phyloP scores from a whole-genome alignment of 441 rosid genomes.

The Mallotus japonicus region DNA sequence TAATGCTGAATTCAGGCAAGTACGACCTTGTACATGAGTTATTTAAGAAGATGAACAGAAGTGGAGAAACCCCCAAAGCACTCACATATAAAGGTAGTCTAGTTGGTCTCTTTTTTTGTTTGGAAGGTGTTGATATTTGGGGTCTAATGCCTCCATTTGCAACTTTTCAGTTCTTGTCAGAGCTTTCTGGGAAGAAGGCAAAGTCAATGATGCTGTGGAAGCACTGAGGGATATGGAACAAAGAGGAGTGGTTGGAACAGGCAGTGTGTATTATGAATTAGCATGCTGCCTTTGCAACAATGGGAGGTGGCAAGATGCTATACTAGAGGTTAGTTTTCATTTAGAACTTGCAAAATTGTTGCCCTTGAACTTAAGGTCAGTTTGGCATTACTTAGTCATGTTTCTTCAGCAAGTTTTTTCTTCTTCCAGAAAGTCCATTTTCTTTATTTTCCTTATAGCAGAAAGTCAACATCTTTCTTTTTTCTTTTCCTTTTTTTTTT shows the following conservation, averaged over 20 bases:
- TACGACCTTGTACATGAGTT: constrained; percentile 66
- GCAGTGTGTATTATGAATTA: constrained; percentile 77
- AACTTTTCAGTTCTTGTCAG: constrained; percentile 71
- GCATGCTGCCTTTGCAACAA: constrained; percentile 83
- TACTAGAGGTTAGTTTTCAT: constrained; percentile 55
- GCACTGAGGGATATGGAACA: constrained; percentile 82
- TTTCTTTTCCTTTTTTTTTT: too few relatives aligned
- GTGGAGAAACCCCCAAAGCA: constrained; percentile 70
- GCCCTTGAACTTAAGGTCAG: constrained; percentile 7
- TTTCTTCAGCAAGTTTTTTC: not conserved
- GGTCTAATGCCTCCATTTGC: constrained; percentile 21
- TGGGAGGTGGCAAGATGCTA: constrained; percentile 81
- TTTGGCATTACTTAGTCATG: not conserved
- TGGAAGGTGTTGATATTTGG: constrained; percentile 2
- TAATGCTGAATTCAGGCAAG: constrained; percentile 86
- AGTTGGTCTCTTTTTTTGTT: constrained; percentile 9
- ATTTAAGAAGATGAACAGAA: constrained; percentile 69
- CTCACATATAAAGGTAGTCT: constrained; percentile 70
- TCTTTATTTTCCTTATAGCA: not conserved
- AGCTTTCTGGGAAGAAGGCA: constrained; percentile 82
- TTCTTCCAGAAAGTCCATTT: not conserved
- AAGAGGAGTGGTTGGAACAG: constrained; percentile 82
- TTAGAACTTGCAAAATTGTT: constrained; percentile 6
- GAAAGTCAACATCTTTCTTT: not conserved
- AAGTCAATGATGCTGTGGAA: constrained; percentile 70